Percentiles rank a stretch among this genome's conserved stretches.
Evolutionary conservation across 768 basidiomycete species (phyloP).

Genomic region (Tylopilus balloui): DNA sequence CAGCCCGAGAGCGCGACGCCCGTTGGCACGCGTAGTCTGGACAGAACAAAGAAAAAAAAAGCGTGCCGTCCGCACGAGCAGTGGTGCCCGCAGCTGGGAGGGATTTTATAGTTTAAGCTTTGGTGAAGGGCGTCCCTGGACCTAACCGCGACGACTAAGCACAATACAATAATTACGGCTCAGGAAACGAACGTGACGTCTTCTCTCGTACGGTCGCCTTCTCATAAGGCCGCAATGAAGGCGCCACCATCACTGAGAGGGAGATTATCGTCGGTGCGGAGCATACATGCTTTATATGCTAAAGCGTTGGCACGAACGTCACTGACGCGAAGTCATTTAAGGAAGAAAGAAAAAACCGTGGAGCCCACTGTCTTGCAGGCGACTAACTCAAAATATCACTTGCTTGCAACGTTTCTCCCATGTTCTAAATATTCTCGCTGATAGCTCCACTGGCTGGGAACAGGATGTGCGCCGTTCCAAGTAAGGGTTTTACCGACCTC

Average conservation of each 20-base stretch:
- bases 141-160: conserved; percentile 18
- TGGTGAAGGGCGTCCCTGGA: not conserved
- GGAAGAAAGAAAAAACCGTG: not conserved
- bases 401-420: not conserved
- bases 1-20: not conserved
- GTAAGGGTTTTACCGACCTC: not conserved
- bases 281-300: conserved; percentile 4
- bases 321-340: not conserved
- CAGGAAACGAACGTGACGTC: conserved; percentile 7
- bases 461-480: not conserved
- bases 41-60: not conserved
- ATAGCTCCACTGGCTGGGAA: not conserved
- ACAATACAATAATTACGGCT: conserved; percentile 18
- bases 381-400: conserved; percentile 1
- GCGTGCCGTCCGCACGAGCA: not conserved
- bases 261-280: conserved; percentile 1
- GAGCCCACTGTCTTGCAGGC: not conserved
- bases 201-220: conserved; percentile 8
- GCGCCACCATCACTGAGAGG: conserved; percentile 17
- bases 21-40: not conserved
- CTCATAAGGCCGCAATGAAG: conserved; percentile 17
- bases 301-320: not conserved
- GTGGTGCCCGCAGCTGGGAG: not conserved
- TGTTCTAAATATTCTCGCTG: not conserved
- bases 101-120: conserved; percentile 19